Evolutionary conservation across 208 protist species (phyloP), one percentile per base, ranked within the genome.

Genomic region (Acanthamoeba healyi): DNA sequence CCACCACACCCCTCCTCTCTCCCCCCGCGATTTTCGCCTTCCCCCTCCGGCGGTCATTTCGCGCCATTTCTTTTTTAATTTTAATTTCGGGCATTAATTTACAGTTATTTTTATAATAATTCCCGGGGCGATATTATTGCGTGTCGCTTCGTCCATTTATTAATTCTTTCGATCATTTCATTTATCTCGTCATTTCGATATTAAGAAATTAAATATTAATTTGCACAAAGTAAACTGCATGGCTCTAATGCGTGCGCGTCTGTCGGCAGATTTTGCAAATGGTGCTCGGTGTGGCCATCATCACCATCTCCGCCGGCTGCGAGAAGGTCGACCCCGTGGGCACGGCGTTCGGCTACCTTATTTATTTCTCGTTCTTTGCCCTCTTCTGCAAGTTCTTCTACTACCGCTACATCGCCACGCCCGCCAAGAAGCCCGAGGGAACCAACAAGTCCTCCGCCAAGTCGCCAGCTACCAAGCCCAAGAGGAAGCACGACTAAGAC

Each of bases 311-410:
- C 32, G n/a, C 84, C 17, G 40, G 89, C n/a, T 97, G 97, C 15
- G 63, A 87, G 29, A 56, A 77, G 42, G 58, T 42, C 29, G 79
- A 93, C 19, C 98, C 97, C 74, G 94, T 97, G 34, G 96, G 96
- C 22, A 95, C 95, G 81, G 95, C 95, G 32, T 94, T 95, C 44
- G 97, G 96, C 51, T 79, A 98, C 32, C 95, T 96, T 58, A 99
- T 99, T 98, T 99, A 99, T 96, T 77, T 96, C 51, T 98, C 96
- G n/a, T 99, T 99, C 96, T 98, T 98, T 94, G 58, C 96, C 24
- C 97, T 99, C 92, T 99, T 99, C 95, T 93, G 94, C 63, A 87
- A 97, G 92, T 95, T 99, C 29, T 98, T 98, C 92, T 92, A 97
- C 58, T 89, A 98, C 63, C 95, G 94, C 74, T 99, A 98, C 96